Base-by-base conservation (phyloP, 164 flowering plant species). In the Stephania yunnanensis region DNA sequence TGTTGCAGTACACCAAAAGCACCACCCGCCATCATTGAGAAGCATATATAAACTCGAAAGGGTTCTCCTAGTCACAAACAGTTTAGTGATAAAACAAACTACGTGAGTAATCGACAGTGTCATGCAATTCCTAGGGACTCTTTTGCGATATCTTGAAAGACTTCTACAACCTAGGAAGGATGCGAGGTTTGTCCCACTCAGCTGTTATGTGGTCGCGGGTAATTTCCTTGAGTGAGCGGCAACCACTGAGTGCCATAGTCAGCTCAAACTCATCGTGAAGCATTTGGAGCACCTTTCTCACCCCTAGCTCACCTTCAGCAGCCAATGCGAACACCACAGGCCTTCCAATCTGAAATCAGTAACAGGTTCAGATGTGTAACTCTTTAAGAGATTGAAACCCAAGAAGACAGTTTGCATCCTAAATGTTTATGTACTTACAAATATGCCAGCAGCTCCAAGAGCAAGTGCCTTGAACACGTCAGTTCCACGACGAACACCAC, bases 401-500 rank as follows among this genome's bases (percentile, higher is more conserved):
- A 4, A 36, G 9, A 25, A 79, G 53, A 76, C 74, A 45, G 2
- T 55, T 55, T 55, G 17, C 5, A 55, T 55, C 61, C 12, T 9
- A 19, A 6, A 68, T 19, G 25, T 15, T 73, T 29, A n/a, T 67
- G 15, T 31, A 76, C 98, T 89, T 83, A 94, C 97, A 81, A 94
- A 93, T 44, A 95, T 82, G 72, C 97, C 97, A 50, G 97, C 83
- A 17, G 99, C 99, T 53, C 99, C 99, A 10, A 95, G 90, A 42
- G 99, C 99, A 80, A 95, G 79, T 76, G 98, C 97, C 75, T 95
- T 95, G 78, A 95, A 93, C 68, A 95, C 98, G 81, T 95, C 99
- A 3, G 99, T 93, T 67, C 99, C 99, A 74, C 98, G 91, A 5
- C 99, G 89, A 30, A 93, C 83, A 0, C 99, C 99, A 67, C 93